Evolutionary conservation across 2,329 filamentous ascomycete genomes (phyloP).

Genomic region (Tricladium varicosporioides): DNA sequence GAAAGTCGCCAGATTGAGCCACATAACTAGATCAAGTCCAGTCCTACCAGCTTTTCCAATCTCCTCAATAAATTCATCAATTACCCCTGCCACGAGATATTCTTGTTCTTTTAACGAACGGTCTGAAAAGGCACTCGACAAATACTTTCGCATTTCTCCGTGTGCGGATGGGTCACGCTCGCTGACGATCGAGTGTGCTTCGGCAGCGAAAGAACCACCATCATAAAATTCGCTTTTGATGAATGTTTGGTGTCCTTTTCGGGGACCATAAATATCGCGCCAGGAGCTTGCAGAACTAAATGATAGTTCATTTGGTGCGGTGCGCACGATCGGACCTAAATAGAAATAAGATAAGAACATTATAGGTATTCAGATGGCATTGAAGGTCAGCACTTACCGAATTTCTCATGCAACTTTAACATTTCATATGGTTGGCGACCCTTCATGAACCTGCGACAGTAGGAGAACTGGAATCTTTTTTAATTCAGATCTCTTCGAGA

Average conservation of each 20-base stretch:
- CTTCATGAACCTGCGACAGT: neutral
- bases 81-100: neutral
- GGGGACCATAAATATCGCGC: conserved; percentile 28
- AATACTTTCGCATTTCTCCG: conserved; percentile 8
- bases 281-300: conserved; percentile 26
- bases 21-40: neutral
- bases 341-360: neutral
- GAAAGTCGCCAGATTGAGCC: conserved; percentile 1
- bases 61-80: neutral
- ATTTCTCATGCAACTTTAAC: neutral
- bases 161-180: conserved; percentile 3
- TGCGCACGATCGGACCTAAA: conserved; percentile 23
- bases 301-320: conserved; percentile 31
- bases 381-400: neutral
- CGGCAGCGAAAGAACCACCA: conserved; percentile 1
- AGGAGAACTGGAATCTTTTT: too few species aligned
- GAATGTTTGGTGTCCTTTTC: conserved; percentile 10
- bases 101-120: conserved; percentile 21
- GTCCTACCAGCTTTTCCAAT: neutral
- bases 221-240: conserved; percentile 7
- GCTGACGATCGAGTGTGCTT: conserved; percentile 5
- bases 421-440: neutral
- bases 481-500: too few species aligned
- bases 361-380: neutral
- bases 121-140: conserved; percentile 32